These are phyloP conservation scores for Mrakia gelida DNA, from an alignment of 768 basidiomycete species.

Conservation along the genomic window DNA sequence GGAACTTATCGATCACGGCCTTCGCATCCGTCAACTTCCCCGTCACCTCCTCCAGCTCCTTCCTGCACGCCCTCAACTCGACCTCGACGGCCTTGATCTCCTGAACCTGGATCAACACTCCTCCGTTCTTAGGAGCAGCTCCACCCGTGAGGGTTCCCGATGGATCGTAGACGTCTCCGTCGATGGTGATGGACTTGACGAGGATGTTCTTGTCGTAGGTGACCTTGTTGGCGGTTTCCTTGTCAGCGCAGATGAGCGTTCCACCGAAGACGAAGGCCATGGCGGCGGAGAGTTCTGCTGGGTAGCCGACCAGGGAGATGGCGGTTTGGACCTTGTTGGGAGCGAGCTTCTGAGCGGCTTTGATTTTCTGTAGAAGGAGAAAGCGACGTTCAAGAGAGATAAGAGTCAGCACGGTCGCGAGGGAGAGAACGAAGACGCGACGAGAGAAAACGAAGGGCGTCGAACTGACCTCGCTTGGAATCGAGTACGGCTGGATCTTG, in stretches of 20 bases:
- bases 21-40: constrained; percentile 53
- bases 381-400: not conserved
- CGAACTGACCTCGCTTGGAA: constrained; percentile 52
- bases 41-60: constrained; percentile 54
- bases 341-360: constrained; percentile 64
- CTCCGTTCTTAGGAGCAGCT: constrained; percentile 65
- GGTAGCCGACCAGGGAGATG: constrained; percentile 79
- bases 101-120: constrained; percentile 75
- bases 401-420: not conserved
- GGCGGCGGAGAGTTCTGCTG: constrained; percentile 73
- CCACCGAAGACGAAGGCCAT: constrained; percentile 92
- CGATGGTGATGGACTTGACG: constrained; percentile 82
- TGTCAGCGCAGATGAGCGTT: constrained; percentile 84
- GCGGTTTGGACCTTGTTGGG: constrained; percentile 79
- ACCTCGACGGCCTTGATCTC: constrained; percentile 67
- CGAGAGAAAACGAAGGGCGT: not conserved
- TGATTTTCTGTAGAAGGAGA: constrained; percentile 59
- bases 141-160: constrained; percentile 91
- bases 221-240: constrained; percentile 76
- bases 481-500: constrained; percentile 69
- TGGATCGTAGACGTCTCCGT: constrained; percentile 95
- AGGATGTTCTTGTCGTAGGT: constrained; percentile 71
- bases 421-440: not conserved
- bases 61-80: constrained; percentile 54
- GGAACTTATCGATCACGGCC: constrained; percentile 45